A percentile compares a stretch with the other conserved stretches of the same genome.
Evolutionary conservation across 371 early-diverging fungal genomes (phyloP).

Genomic region (Saksenaea oblongispora): DNA sequence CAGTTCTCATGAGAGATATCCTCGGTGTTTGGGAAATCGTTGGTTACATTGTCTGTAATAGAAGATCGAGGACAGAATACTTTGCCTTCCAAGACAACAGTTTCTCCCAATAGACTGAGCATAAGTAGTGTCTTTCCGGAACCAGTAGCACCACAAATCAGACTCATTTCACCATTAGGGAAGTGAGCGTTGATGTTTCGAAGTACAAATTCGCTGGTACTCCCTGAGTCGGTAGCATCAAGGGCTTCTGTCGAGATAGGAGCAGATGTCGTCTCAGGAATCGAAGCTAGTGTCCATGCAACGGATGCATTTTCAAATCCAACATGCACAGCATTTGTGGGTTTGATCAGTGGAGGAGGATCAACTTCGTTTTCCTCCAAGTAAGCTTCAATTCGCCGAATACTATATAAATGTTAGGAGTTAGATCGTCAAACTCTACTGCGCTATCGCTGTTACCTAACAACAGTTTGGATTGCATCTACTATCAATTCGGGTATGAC

Average conservation of each 20-base stretch:
- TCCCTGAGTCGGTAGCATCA: slow-evolving; percentile 4
- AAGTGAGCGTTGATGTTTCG: slow-evolving; percentile 46
- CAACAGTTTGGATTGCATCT: slow-evolving; percentile 20
- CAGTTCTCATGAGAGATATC: slow-evolving; percentile 13
- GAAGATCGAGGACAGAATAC: slow-evolving; percentile 39
- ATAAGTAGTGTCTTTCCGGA: slow-evolving; percentile 64
- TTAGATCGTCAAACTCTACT: neutral
- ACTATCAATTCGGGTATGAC: slow-evolving; percentile 51
- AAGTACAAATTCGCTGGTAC: slow-evolving; percentile 34
- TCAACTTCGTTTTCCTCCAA: slow-evolving; percentile 71
- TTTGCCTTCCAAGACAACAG: slow-evolving; percentile 39
- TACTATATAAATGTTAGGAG: slow-evolving; percentile 12
- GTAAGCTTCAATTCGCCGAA: slow-evolving; percentile 65
- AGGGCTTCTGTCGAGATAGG: neutral
- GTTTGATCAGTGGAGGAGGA: slow-evolving; percentile 26
- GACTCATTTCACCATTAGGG: slow-evolving; percentile 51
- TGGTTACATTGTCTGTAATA: slow-evolving; percentile 17
- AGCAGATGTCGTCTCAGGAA: neutral
- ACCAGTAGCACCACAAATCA: slow-evolving; percentile 67
- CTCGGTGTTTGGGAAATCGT: neutral
- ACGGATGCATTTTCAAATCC: slow-evolving; percentile 48
- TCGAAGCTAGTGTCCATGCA: slow-evolving; percentile 14
- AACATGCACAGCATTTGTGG: slow-evolving; percentile 32
- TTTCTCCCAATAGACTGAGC: slow-evolving; percentile 63
- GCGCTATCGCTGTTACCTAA: slow-evolving; percentile 16